These are phyloP conservation scores for Tulasnella sp. DNA, from an alignment of 768 basidiomycete species.

Conservation along the genomic window DNA sequence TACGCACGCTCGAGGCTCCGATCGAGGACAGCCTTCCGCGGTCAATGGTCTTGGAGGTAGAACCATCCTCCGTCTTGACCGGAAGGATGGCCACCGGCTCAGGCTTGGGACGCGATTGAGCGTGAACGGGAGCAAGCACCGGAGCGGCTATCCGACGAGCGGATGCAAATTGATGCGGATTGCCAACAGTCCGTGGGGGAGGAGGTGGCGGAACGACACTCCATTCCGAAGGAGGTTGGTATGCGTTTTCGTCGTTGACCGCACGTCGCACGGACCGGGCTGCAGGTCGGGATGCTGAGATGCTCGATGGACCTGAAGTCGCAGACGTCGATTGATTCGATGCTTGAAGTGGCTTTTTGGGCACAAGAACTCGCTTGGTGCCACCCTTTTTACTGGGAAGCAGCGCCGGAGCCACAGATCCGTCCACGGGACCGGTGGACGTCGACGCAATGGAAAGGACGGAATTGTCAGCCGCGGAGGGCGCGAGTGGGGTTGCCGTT, in stretches of 20 bases:
- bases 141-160: not conserved
- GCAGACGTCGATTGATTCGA: not conserved
- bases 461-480: not conserved
- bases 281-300: not conserved
- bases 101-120: not conserved
- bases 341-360: constrained; percentile 2
- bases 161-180: constrained; percentile 9
- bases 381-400: not conserved
- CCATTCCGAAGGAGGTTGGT: constrained; percentile 6
- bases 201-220: not conserved
- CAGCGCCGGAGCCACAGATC: not conserved
- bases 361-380: constrained; percentile 3
- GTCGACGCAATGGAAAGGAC: not conserved
- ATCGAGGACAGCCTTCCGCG: not conserved
- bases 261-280: not conserved
- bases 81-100: constrained; percentile 12
- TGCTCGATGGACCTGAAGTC: not conserved
- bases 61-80: constrained; percentile 10
- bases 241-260: not conserved
- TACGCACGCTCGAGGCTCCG: not conserved
- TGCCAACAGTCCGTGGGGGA: not conserved
- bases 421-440: not conserved
- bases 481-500: not conserved
- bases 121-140: not conserved
- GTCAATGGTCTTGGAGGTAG: not conserved